A percentile compares a stretch with the other conserved stretches of the same genome.
These are phyloP conservation scores for Nymphaea colorata DNA, from an alignment of 164 flowering plant species.

Conservation along the genomic window DNA sequence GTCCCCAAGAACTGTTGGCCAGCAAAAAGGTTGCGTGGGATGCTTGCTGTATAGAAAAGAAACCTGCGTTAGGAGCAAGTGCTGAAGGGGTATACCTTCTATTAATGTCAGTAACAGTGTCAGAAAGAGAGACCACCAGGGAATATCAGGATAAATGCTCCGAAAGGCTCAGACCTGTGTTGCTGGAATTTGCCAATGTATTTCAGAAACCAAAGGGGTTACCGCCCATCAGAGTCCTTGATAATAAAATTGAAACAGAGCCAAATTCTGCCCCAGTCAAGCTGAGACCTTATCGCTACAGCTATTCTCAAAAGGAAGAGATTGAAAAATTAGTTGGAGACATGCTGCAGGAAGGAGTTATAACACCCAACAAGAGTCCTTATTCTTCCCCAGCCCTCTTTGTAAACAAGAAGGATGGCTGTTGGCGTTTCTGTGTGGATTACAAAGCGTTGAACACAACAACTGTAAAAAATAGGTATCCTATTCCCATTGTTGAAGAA, in stretches of 20 bases:
- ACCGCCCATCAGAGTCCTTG: background rate
- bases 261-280: background rate
- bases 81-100: background rate
- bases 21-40: background rate
- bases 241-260: background rate
- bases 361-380: background rate
- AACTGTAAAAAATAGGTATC: background rate
- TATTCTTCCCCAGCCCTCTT: constrained; percentile 1
- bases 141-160: background rate
- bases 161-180: background rate
- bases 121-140: background rate
- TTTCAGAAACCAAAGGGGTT: background rate
- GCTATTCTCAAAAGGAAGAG: background rate
- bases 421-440: constrained; percentile 1
- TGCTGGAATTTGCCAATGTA: background rate
- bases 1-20: background rate
- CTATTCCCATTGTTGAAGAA: background rate
- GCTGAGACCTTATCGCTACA: background rate
- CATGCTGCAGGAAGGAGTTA: background rate
- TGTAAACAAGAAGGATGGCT: constrained; percentile 1
- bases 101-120: background rate
- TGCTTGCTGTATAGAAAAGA: background rate
- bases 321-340: background rate
- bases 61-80: background rate
- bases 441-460: background rate